Evolutionary conservation across 805 yeast genomes (phyloP).

Genomic region (Ogataea paradorogensis): DNA sequence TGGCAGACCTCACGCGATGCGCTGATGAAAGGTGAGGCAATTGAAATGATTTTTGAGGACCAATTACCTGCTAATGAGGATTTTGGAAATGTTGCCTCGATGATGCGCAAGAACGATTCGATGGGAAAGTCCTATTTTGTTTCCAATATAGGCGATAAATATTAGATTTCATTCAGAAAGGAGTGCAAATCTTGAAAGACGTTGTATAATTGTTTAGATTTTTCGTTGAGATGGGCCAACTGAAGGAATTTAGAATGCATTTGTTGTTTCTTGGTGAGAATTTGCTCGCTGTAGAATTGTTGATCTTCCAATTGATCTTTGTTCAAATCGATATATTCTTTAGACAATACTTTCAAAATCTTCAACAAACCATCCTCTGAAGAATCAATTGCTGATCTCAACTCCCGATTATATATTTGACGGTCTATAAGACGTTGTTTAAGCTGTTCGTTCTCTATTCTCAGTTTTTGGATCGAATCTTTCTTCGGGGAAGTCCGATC

Average conservation of each 20-base stretch:
- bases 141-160: constrained; percentile 2
- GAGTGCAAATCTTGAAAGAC: constrained; percentile 13
- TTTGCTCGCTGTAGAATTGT: constrained; percentile 8
- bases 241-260: constrained; percentile 20
- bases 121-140: constrained; percentile 23
- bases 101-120: constrained; percentile 11
- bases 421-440: constrained; percentile 15
- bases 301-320: constrained; percentile 17
- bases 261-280: constrained; percentile 12
- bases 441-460: constrained; percentile 17
- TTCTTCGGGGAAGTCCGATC: neutral
- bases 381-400: constrained; percentile 16
- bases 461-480: constrained; percentile 6
- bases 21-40: constrained; percentile 49
- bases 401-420: constrained; percentile 19
- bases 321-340: constrained; percentile 11
- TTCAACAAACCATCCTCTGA: constrained; percentile 19
- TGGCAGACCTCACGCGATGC: constrained; percentile 93
- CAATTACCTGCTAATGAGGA: constrained; percentile 36
- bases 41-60: constrained; percentile 61
- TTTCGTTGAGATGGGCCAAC: constrained; percentile 19
- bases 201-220: constrained; percentile 16
- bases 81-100: constrained; percentile 22
- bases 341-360: constrained; percentile 15
- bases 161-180: constrained; percentile 7